Base-by-base conservation (phyloP, 192 early-diverging fungal species). In the Gryganskiella cystojenkinii region DNA sequence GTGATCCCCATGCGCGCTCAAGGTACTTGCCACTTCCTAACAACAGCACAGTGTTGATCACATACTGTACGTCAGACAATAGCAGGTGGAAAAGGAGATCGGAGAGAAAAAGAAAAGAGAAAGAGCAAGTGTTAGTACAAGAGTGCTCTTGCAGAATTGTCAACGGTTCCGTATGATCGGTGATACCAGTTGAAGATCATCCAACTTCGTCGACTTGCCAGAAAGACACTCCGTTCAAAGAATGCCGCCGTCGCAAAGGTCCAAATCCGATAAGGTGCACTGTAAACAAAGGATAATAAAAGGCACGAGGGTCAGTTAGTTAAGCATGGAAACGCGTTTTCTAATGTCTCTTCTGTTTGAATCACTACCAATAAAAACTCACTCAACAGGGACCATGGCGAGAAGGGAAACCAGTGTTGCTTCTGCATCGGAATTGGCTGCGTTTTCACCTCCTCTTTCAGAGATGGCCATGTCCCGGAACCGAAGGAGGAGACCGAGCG, bases 1-100 rank as follows among this genome's bases (percentile, higher is more conserved):
- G 87, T 27, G 86, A 80, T 11, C 95, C 94, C 94, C 95, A 98
- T 58, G 87, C 86, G 24, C 87, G 83, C 74, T 96, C 97, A 68
- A 97, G 83, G 74, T 95, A 97, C 66, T 89, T 85, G 42, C 95
- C 95, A 64, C 82, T 71, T 15, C 86, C 69, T 19, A 90, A 56
- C 4, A 91, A 34, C n/a, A 69, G 53, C 11, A 25, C 22, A 1
- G 28, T 59, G 43, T 69, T 63, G 40, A 78, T 45, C 20, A 61
- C 61, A 55, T 53, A 78, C 74, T 78, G 50, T 24, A 15, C 5
- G 3, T 5, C 50, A 46, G 28, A 47, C n/a, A 31, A 31, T 54
- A 8, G 33, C 0, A 6, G 20, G 9, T 25, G 33, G 27, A 50
- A 15, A 31, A 20, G 15, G 31, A 47, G 33, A n/a, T 9, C 11